Evolutionary conservation across 2,329 filamentous ascomycete genomes (phyloP).

Genomic region (Cladobotryum mycophilum): DNA sequence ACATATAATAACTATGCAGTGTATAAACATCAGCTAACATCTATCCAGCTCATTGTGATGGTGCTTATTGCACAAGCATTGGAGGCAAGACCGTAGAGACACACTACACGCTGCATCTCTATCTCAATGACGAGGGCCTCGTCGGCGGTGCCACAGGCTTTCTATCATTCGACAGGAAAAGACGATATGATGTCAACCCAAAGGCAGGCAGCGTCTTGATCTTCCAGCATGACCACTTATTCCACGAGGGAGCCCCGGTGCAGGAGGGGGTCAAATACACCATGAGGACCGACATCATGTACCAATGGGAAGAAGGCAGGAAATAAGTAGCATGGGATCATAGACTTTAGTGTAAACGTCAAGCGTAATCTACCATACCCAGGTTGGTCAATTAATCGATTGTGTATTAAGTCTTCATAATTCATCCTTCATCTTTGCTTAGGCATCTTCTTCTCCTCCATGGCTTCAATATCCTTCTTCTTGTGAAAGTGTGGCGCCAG

Average conservation of each 20-base stretch:
- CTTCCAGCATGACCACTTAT: conserved; percentile 48
- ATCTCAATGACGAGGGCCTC: conserved; percentile 31
- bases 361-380: background rate
- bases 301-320: conserved; percentile 25
- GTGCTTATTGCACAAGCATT: conserved; percentile 48
- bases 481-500: conserved; percentile 94
- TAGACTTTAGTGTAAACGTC: background rate
- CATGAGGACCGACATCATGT: conserved; percentile 50
- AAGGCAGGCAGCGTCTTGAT: conserved; percentile 53
- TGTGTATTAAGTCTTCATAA: background rate
- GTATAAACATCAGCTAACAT: background rate
- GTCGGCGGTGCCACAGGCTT: conserved; percentile 52
- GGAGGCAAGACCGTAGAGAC: conserved; percentile 40
- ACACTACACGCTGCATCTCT: conserved; percentile 51
- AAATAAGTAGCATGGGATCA: background rate
- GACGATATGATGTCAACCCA: conserved; percentile 47
- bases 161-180: conserved; percentile 34
- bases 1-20: background rate
- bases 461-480: conserved; percentile 75
- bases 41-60: conserved; percentile 60
- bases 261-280: conserved; percentile 48
- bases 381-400: no score
- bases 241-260: conserved; percentile 50
- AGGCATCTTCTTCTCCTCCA: conserved; percentile 66
- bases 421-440: conserved; percentile 22